Conservation (phyloP, 148 eudicot species). For the Rhododendron henanense region DNA sequence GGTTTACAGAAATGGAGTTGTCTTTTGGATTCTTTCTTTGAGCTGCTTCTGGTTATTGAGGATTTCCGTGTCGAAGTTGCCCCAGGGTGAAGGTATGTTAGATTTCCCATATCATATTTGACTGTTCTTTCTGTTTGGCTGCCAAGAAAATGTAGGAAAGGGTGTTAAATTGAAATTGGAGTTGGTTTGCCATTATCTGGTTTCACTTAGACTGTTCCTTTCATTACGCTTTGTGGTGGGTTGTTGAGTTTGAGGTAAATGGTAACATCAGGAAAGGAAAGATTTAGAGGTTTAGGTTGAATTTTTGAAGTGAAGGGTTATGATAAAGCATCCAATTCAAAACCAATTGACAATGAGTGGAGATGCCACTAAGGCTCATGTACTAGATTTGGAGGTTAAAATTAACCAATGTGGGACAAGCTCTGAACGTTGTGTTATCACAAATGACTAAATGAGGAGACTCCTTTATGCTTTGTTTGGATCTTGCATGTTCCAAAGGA, state of each 20-base stretch:
- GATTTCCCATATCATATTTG: not conserved
- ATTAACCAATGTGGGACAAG: no score
- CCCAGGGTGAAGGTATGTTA: slow-evolving; percentile 31
- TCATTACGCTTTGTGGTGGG: not conserved
- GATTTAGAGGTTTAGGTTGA: not conserved
- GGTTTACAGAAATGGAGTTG: not conserved
- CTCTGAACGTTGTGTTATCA: not conserved
- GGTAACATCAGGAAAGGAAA: not conserved
- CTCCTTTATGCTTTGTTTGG: not conserved
- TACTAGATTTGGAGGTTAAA: no score
- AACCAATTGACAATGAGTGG: no score
- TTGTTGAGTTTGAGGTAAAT: not conserved
- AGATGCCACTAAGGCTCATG: no score
- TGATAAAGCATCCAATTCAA: no score
- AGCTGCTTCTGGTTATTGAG: slow-evolving; percentile 10
- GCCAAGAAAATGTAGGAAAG: slow-evolving; percentile 1
- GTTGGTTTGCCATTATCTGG: not conserved
- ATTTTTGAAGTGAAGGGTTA: not conserved
- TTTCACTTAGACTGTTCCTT: not conserved
- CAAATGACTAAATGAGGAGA: not conserved
- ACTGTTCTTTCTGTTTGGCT: not conserved
- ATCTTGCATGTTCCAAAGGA: not conserved
- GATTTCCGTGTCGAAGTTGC: slow-evolving; percentile 19
- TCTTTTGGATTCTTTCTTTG: slow-evolving; percentile 13
- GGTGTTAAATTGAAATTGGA: not conserved